Evolutionary conservation across 257 asterid genomes (phyloP).

Genomic region (Forsythia suspensa): DNA sequence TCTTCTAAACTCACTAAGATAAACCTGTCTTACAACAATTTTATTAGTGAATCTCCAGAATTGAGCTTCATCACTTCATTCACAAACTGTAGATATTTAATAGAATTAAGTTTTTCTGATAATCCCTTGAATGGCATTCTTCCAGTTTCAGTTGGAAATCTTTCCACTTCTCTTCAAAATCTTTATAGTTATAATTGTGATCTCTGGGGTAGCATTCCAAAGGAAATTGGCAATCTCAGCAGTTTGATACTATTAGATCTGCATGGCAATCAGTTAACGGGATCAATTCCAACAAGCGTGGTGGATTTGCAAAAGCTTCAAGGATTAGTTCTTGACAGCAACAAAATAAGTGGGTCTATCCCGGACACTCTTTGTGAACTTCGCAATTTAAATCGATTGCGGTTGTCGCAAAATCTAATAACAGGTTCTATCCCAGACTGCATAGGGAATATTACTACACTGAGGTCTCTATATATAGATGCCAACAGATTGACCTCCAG

Average conservation of each 20-base stretch:
- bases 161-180: neutral
- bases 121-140: neutral
- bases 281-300: neutral
- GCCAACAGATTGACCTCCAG: neutral
- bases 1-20: neutral
- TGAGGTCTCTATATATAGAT: neutral
- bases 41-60: neutral
- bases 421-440: neutral
- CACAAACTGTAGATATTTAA: neutral
- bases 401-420: neutral
- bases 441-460: constrained; percentile 10
- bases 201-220: constrained; percentile 4
- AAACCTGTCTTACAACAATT: neutral
- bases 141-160: neutral
- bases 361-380: neutral
- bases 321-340: neutral
- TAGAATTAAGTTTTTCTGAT: fast-evolving
- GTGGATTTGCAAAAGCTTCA: neutral
- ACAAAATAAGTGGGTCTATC: neutral
- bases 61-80: neutral
- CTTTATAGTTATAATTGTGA: neutral
- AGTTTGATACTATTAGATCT: neutral
- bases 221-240: neutral
- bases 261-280: neutral
- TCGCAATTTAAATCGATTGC: neutral